A percentile compares a stretch with the other conserved stretches of the same genome.
Evolutionary conservation across 495 filamentous ascomycete genomes (phyloP).

Genomic region (Bombardia bombarda): DNA sequence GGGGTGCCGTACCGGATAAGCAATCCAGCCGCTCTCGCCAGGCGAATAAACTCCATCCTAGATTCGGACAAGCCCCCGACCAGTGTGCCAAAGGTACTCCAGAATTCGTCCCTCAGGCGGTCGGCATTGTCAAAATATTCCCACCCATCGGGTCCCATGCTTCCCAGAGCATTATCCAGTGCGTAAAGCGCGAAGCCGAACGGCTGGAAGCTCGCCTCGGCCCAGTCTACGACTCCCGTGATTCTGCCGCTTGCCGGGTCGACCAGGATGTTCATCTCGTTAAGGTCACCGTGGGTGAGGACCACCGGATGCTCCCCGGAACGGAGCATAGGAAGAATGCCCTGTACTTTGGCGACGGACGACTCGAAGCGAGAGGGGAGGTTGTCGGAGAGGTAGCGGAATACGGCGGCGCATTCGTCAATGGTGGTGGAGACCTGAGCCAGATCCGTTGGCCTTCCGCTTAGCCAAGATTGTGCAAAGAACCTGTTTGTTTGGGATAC

Average conservation of each 20-base stretch:
- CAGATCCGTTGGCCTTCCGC: no score
- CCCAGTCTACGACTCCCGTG: conserved; percentile 40
- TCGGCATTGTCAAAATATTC: conserved; percentile 3
- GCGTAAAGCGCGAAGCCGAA: conserved; percentile 39
- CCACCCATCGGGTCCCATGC: conserved; percentile 6
- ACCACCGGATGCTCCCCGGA: conserved; percentile 10
- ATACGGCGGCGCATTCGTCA: not conserved
- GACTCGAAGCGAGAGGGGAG: not conserved
- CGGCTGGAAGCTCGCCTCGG: conserved; percentile 33
- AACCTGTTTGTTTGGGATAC: not conserved
- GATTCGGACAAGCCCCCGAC: not conserved
- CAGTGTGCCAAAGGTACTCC: conserved; percentile 3
- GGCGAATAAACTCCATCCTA: not conserved
- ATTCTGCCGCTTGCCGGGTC: conserved; percentile 30
- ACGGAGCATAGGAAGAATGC: not conserved
- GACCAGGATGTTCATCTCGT: conserved; percentile 36
- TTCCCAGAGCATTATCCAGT: conserved; percentile 32
- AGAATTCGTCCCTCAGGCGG: conserved; percentile 3
- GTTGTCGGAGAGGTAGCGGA: not conserved
- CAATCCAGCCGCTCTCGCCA: not conserved
- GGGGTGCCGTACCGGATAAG: not conserved
- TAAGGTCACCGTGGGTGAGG: conserved; percentile 37
- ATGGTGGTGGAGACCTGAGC: not conserved
- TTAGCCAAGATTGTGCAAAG: not conserved
- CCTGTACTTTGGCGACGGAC: not conserved